These are phyloP conservation scores for Coemansia sp. DNA, from an alignment of 192 early-diverging fungal species.

Conservation along the genomic window DNA sequence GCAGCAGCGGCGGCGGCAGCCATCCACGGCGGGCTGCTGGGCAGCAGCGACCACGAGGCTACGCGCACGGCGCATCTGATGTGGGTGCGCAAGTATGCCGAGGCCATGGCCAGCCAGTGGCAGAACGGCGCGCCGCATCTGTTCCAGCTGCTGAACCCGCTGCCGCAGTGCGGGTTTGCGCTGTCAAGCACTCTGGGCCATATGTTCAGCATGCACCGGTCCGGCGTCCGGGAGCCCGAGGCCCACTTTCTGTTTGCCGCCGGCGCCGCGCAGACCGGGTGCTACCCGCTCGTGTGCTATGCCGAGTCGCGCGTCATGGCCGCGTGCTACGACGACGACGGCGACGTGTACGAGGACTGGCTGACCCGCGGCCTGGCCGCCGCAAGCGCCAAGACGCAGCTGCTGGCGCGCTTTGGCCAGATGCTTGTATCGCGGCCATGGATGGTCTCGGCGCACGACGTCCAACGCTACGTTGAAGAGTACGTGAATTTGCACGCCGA, in stretches of 20 bases:
- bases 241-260: constrained; percentile 41
- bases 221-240: constrained; percentile 33
- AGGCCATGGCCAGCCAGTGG: constrained; percentile 22
- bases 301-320: constrained; percentile 26
- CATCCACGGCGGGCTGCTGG: neutral
- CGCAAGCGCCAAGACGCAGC: constrained; percentile 18
- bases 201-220: constrained; percentile 22
- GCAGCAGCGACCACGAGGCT: constrained; percentile 13
- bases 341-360: constrained; percentile 30
- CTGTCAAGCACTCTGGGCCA: constrained; percentile 20
- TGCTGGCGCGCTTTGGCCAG: constrained; percentile 34
- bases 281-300: constrained; percentile 44
- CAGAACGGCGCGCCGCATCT: constrained; percentile 36
- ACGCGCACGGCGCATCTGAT: constrained; percentile 12
- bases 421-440: constrained; percentile 23
- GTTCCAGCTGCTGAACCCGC: constrained; percentile 38
- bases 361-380: constrained; percentile 25
- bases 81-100: constrained; percentile 28
- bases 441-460: constrained; percentile 23
- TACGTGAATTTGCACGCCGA: constrained; percentile 27
- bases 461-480: constrained; percentile 23
- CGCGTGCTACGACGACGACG: constrained; percentile 28
- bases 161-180: constrained; percentile 39
- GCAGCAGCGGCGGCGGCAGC: constrained; percentile 1
- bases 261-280: constrained; percentile 32